Evolutionary conservation across 164 flowering plant species (phyloP).

Genomic region (Cinnamomum micranthum): DNA sequence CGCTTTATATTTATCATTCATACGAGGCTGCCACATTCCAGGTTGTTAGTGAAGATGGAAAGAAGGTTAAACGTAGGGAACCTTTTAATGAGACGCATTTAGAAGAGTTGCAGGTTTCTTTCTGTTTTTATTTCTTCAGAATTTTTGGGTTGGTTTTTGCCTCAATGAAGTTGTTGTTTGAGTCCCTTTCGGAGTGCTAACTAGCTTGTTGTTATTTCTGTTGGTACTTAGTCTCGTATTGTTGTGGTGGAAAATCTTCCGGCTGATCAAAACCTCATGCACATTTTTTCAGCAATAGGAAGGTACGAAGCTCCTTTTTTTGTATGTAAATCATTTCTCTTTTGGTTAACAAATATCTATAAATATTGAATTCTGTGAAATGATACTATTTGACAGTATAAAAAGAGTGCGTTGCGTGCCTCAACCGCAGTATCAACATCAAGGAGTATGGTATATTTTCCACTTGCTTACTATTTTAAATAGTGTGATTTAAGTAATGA

Average conservation of each 20-base stretch:
- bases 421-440: slow-evolving; percentile 58
- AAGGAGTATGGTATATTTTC: slow-evolving; percentile 63
- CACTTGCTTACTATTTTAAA: background rate
- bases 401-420: slow-evolving; percentile 76
- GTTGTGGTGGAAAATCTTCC: slow-evolving; percentile 92
- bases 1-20: background rate
- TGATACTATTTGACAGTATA: slow-evolving; percentile 44
- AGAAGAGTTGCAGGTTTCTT: slow-evolving; percentile 79
- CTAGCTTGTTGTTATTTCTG: background rate
- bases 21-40: slow-evolving; percentile 19
- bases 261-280: slow-evolving; percentile 90
- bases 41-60: slow-evolving; percentile 93
- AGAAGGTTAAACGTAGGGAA: slow-evolving; percentile 64
- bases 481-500: background rate
- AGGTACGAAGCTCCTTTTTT: slow-evolving; percentile 41
- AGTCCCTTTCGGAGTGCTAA: background rate
- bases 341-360: background rate
- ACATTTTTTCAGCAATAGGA: slow-evolving; percentile 77
- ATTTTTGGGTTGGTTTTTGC: background rate
- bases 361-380: background rate
- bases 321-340: background rate
- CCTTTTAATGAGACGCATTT: slow-evolving; percentile 68
- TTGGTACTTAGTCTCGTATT: slow-evolving; percentile 62
- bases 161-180: background rate
- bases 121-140: background rate